Percentiles rank a stretch among this genome's conserved stretches.
phyloP scores from a whole-genome alignment of 2,329 filamentous ascomycete genomes.

The Kalmusia sp. region DNA sequence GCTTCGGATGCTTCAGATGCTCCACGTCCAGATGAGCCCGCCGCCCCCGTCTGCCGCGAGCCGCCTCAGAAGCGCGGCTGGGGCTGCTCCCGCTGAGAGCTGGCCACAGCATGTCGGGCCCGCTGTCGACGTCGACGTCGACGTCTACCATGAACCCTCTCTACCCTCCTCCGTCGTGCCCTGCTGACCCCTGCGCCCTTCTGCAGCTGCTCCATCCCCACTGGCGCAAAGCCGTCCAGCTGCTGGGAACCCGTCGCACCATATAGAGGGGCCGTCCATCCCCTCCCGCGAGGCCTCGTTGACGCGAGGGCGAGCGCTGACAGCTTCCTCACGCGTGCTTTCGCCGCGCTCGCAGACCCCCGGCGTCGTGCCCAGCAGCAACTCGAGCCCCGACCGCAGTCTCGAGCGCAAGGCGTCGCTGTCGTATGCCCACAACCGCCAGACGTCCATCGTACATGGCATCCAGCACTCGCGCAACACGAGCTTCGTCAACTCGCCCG shows the following conservation, averaged over 20 bases:
- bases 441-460: slow-evolving; percentile 97
- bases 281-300: slow-evolving; percentile 52
- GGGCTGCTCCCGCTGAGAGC: neutral
- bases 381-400: slow-evolving; percentile 49
- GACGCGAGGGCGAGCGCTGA: slow-evolving; percentile 55
- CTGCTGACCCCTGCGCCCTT: slow-evolving; percentile 40
- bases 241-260: slow-evolving; percentile 48
- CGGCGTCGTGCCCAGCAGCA: slow-evolving; percentile 36
- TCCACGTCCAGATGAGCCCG: too few relatives aligned
- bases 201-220: slow-evolving; percentile 48
- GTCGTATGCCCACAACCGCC: slow-evolving; percentile 86
- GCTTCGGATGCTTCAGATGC: slow-evolving; percentile 20
- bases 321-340: slow-evolving; percentile 49
- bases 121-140: slow-evolving; percentile 26
- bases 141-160: too few relatives aligned
- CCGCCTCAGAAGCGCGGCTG: slow-evolving; percentile 1
- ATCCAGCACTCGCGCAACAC: slow-evolving; percentile 91
- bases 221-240: slow-evolving; percentile 48
- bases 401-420: slow-evolving; percentile 59
- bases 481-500: slow-evolving; percentile 79
- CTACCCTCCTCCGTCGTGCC: slow-evolving; percentile 16
- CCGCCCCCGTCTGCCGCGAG: slow-evolving; percentile 26
- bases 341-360: slow-evolving; percentile 55
- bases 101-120: slow-evolving; percentile 24
- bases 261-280: slow-evolving; percentile 38